Percentiles rank a stretch among this genome's conserved stretches.
These are phyloP conservation scores for Thelonectria olida DNA, from an alignment of 2,329 filamentous ascomycete genomes.

Conservation along the genomic window DNA sequence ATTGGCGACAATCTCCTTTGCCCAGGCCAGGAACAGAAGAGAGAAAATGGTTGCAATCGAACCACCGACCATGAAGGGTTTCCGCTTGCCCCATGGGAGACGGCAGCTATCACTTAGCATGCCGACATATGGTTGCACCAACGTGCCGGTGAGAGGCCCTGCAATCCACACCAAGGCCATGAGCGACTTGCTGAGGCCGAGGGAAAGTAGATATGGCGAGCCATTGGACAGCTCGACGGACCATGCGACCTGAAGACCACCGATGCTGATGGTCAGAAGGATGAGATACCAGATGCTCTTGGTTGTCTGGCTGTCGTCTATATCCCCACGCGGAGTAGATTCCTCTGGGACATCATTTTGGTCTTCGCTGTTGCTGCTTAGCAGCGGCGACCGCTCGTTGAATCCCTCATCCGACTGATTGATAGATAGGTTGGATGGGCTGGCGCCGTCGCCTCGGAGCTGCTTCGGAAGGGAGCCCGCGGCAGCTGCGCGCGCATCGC, in stretches of 20 bases:
- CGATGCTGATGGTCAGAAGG: constrained; percentile 85
- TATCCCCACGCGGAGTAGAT: constrained; percentile 6
- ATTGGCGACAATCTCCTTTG: constrained; percentile 75
- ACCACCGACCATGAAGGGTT: constrained; percentile 82
- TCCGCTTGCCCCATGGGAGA: constrained; percentile 78
- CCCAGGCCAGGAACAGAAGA: constrained; percentile 78
- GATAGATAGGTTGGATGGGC: constrained; percentile 22
- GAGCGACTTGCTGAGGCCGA: constrained; percentile 83
- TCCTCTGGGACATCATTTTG: constrained; percentile 14
- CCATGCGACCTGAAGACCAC: constrained; percentile 93
- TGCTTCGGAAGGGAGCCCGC: constrained; percentile 17
- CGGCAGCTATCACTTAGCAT: constrained; percentile 84
- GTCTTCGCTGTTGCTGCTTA: constrained; percentile 30
- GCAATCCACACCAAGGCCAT: constrained; percentile 89
- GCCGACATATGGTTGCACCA: constrained; percentile 85
- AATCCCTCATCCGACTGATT: constrained; percentile 29
- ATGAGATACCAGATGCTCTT: constrained; percentile 89
- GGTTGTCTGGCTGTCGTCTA: constrained; percentile 62
- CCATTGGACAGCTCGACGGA: constrained; percentile 94
- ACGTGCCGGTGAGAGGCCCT: constrained; percentile 78
- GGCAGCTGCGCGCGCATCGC: constrained; percentile 15
- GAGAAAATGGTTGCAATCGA: constrained; percentile 72
- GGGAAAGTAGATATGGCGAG: constrained; percentile 82
- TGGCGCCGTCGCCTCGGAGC: constrained; percentile 13
- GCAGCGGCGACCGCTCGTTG: constrained; percentile 45